A percentile compares a stretch with the other conserved stretches of the same genome.
phyloP scores from a whole-genome alignment of 768 basidiomycete genomes.

The Coprinopsis sp. region DNA sequence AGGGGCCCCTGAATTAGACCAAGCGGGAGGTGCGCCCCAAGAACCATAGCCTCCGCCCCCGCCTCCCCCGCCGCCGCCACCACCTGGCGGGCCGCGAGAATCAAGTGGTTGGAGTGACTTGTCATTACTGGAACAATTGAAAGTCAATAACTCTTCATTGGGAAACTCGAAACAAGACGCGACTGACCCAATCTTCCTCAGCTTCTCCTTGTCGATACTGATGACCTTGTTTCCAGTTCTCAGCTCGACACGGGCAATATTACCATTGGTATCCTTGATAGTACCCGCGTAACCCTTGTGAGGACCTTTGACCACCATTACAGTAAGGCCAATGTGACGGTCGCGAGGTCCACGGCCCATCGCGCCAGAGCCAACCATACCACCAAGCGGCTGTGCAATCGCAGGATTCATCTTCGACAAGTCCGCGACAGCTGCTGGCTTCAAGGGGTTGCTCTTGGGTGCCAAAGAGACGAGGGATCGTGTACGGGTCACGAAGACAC shows the following conservation, averaged over 20 bases:
- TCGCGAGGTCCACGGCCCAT: conserved; percentile 81
- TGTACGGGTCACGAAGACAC: conserved; percentile 89
- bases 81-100: conserved; percentile 17
- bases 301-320: conserved; percentile 80
- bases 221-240: conserved; percentile 84
- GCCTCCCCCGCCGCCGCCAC: conserved; percentile 18
- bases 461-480: conserved; percentile 80
- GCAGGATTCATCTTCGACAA: conserved; percentile 92
- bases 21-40: conserved; percentile 26
- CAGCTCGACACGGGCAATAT: conserved; percentile 85
- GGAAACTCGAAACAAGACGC: background rate
- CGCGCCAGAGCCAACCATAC: conserved; percentile 74
- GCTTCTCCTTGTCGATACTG: conserved; percentile 76
- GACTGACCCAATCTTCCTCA: conserved; percentile 68
- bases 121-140: conserved; percentile 39
- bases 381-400: conserved; percentile 56
- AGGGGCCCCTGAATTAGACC: conserved; percentile 18
- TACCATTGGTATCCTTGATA: conserved; percentile 93
- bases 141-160: background rate
- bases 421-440: conserved; percentile 55
- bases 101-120: conserved; percentile 52
- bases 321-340: conserved; percentile 72
- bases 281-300: conserved; percentile 88
- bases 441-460: conserved; percentile 74
- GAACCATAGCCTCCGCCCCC: conserved; percentile 13